Evolutionary conservation across 805 yeast species (phyloP), one percentile per base, ranked within the genome.

Genomic region (Vanderwaltozyma tropicalis): DNA sequence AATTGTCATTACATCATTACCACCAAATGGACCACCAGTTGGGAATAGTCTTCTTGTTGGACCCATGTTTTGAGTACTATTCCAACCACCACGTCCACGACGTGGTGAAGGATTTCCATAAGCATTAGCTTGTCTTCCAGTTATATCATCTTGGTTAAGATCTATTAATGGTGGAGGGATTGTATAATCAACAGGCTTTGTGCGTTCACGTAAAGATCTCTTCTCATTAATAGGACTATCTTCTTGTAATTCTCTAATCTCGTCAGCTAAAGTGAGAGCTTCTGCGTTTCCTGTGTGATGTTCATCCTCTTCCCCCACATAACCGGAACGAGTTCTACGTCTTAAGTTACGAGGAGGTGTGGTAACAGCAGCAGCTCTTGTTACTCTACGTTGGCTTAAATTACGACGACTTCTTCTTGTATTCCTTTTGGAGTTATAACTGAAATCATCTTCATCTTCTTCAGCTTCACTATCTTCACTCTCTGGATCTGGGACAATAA

Each of bases 1-100:
- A 22, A 89, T 64, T 0, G 96, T 80, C 7, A 78, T 72, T 1
- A 86, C 94, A 55, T 89, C 96, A 43, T 89, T 80, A 17, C 98
- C 98, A 21, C 98, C 98, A 67, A 89, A 89, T 1, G 98, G 98
- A 0, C 98, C 98, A 13, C 87, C 86, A 0, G 96, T 89, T 6
- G 96, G 94, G 52, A 83, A 88, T 28, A 92, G 63, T 29, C 95
- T 71, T 51, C 87, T 71, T 29, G 81, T 56, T 20, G 70, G 73
- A 31, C 72, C 74, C 37, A 52, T 53, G 14, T 66, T 55, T 20
- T 62, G 52, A 15, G 68, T 61, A n/a, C 63, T 59, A 29, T 69
- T 58, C 27, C 27, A 24, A 31, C 63, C 48, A 12, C 59, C 55
- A 13, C 59, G 52, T 46, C 69, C 64, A 15, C 58, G 50, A 14